Base-by-base conservation (phyloP, 495 filamentous ascomycete species). In the Friedmanniomyces endolithicus region DNA sequence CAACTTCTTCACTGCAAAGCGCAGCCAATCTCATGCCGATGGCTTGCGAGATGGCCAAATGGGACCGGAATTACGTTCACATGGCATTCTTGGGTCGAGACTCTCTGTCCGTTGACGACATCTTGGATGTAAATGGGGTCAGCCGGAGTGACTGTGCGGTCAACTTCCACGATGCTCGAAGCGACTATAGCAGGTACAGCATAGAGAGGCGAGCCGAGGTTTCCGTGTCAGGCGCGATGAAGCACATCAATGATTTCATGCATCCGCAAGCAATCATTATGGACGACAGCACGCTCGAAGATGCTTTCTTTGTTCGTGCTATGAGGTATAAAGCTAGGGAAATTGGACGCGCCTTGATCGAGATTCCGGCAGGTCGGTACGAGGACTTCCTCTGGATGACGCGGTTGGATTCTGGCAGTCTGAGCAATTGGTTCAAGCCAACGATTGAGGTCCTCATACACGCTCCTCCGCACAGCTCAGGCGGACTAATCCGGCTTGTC, bases 391-490 rank as follows among this genome's bases (percentile, higher is more conserved):
- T 78, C 65, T 95, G 88, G 88, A 74, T 92, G 19, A 78, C 86
- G 2, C 74, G 79, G 50, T 69, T 95, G 34, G 85, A 90, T 60
- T 82, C 82, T 55, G 72, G 75, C 48, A 81, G 87, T 29, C 71
- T 95, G 52, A 73, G 68, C 65, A 86, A 75, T 25, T 95, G 88
- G 88, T 81, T 87, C 60, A 77, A 78, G 41, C 69, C 84, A 6
- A 77, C 72, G 35, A 73, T 94, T 46, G 86, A 94, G 50, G 84
- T 95, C 22, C 65, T 90, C 9, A 78, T 95, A 31, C 83, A 88
- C 47, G 84, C 83, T n/a, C 73, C 81, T 12, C 65, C 77, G 8
- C 73, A 79, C 2, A 78, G 80, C 24, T 80, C 86, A 9, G 86
- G 86, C 1, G 84, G 83, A 45, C 58, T 95, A 17, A 78, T 86